A percentile compares a stretch with the other conserved stretches of the same genome.
These are phyloP conservation scores for Tuber indicum DNA, from an alignment of 495 filamentous ascomycete species.

Conservation along the genomic window DNA sequence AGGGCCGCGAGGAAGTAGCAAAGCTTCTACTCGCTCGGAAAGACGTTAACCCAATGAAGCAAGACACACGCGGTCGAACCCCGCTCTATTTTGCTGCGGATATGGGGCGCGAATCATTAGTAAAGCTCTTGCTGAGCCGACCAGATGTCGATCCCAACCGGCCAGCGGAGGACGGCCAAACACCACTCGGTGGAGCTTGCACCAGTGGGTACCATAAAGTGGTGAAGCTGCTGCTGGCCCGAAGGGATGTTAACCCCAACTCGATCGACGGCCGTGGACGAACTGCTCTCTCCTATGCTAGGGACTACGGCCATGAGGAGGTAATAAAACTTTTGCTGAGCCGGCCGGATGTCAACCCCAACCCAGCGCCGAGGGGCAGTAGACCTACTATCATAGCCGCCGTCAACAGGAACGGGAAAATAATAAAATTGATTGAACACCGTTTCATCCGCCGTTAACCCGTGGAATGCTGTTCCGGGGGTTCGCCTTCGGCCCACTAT, in stretches of 20 bases:
- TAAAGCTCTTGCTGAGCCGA: background rate
- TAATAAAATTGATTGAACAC: background rate
- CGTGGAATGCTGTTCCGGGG: background rate
- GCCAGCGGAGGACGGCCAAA: background rate
- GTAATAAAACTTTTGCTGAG: background rate
- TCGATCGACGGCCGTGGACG: background rate
- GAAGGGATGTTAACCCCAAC: background rate
- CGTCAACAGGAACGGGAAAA: background rate
- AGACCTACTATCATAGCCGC: background rate
- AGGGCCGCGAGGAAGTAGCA: background rate
- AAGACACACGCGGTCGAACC: background rate
- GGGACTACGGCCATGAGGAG: background rate
- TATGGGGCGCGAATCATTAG: background rate
- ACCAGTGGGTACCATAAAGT: background rate
- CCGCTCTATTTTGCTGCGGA: background rate
- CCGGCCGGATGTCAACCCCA: background rate
- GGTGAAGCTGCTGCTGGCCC: background rate
- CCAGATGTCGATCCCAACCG: background rate
- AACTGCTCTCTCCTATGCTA: background rate
- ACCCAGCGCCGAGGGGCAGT: background rate
- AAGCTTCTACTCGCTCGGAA: background rate
- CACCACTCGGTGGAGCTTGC: background rate
- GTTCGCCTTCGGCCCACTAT: background rate
- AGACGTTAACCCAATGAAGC: background rate
- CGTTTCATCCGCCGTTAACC: background rate